phyloP scores from a whole-genome alignment of 2,329 filamentous ascomycete species.

The Ilyonectria sp. region DNA sequence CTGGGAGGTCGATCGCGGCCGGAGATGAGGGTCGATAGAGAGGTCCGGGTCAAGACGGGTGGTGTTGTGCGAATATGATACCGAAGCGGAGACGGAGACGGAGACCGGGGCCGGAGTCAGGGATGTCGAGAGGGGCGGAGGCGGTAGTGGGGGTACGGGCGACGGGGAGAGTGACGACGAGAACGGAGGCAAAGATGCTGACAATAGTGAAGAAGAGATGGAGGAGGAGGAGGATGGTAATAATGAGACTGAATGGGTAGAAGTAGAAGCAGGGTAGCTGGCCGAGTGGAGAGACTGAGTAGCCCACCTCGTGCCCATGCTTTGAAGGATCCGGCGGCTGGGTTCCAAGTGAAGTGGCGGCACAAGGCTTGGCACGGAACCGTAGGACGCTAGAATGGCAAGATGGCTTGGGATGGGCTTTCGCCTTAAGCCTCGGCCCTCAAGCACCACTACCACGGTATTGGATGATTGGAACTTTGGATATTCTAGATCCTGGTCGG shows the following conservation, averaged over 20 bases:
- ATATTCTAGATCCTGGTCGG: not conserved
- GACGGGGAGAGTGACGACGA: constrained; percentile 8
- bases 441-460: not conserved
- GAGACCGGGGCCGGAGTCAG: not conserved
- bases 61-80: not conserved
- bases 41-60: constrained; percentile 9
- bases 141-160: not conserved
- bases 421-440: not conserved
- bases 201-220: constrained; percentile 6
- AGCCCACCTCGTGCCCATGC: constrained; percentile 25
- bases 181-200: constrained; percentile 1
- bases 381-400: constrained; percentile 1
- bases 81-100: constrained; percentile 2
- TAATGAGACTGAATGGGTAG: not conserved
- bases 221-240: constrained; percentile 2
- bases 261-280: constrained; percentile 8
- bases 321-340: constrained; percentile 20
- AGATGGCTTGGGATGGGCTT: not conserved
- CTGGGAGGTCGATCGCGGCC: constrained; percentile 14
- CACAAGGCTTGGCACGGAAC: not conserved
- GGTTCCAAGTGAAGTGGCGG: not conserved
- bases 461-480: not conserved
- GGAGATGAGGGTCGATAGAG: constrained; percentile 8
- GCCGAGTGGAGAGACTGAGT: constrained; percentile 23
- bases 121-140: constrained; percentile 6